phyloP scores from a whole-genome alignment of 2,329 filamentous ascomycete species.

The Aspergillus felis region DNA sequence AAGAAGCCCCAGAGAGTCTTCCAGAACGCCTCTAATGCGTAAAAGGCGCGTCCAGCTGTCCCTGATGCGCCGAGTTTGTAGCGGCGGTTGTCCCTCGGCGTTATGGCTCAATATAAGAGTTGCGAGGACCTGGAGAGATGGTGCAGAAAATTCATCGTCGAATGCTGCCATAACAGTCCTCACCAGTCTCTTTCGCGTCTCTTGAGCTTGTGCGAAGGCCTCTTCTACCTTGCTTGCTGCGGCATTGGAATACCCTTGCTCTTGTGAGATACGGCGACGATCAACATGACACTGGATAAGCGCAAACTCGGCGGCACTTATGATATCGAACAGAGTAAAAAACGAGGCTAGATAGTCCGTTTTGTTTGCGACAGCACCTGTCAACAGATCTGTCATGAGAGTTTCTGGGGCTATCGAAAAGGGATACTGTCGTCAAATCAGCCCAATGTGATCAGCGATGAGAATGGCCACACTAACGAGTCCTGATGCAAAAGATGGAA shows the following conservation, averaged over 20 bases:
- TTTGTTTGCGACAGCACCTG: conserved; percentile 12
- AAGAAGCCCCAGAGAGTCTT: conserved; percentile 14
- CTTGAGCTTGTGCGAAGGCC: conserved; percentile 13
- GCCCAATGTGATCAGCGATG: not conserved
- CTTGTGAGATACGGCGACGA: conserved; percentile 21
- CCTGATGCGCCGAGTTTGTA: conserved; percentile 17
- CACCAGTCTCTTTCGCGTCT: conserved; percentile 16
- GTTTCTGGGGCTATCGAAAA: conserved; percentile 26
- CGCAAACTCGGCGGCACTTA: conserved; percentile 33
- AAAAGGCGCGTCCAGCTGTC: conserved; percentile 16
- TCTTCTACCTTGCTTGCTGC: conserved; percentile 15
- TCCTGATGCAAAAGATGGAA: conserved; percentile 28
- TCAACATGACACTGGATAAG: conserved; percentile 35
- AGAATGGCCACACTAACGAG: conserved; percentile 19
- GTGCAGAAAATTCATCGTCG: conserved; percentile 16
- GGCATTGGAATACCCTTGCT: conserved; percentile 15
- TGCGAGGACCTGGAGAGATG: conserved; percentile 18
- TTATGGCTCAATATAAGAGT: conserved; percentile 17
- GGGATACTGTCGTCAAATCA: conserved; percentile 25
- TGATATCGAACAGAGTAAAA: conserved; percentile 29
- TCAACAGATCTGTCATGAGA: conserved; percentile 17
- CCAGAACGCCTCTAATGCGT: conserved; percentile 12
- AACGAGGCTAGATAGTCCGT: conserved; percentile 29
- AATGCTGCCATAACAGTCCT: conserved; percentile 19
- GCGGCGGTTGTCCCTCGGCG: conserved; percentile 12